These are phyloP conservation scores for Lepiota brunneoincarnata DNA, from an alignment of 768 basidiomycete species.

Conservation along the genomic window DNA sequence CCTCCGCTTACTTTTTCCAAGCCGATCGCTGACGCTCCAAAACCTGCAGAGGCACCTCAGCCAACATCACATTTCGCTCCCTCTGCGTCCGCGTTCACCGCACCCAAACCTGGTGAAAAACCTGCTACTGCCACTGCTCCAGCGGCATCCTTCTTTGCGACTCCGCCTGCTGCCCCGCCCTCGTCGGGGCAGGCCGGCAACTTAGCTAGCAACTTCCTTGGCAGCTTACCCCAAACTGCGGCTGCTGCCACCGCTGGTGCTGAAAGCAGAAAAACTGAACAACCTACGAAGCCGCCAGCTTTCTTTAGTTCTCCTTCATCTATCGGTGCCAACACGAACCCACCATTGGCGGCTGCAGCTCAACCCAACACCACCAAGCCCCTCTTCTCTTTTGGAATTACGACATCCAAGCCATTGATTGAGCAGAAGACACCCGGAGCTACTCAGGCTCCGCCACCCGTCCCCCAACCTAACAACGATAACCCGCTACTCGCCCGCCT, in stretches of 20 bases:
- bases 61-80: neutral
- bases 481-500: constrained; percentile 1
- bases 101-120: constrained; percentile 1
- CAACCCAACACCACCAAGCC: constrained; percentile 19
- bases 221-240: constrained; percentile 13
- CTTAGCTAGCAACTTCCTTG: constrained; percentile 13
- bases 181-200: neutral
- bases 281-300: constrained; percentile 9
- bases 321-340: neutral
- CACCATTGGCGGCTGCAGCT: neutral
- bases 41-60: neutral
- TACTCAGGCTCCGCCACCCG: neutral
- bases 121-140: constrained; percentile 13
- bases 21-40: neutral
- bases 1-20: constrained; percentile 1
- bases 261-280: neutral
- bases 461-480: neutral
- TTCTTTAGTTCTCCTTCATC: constrained; percentile 19
- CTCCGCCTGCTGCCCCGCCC: constrained; percentile 12
- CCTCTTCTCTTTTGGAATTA: constrained; percentile 20
- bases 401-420: neutral
- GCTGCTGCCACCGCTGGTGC: constrained; percentile 10
- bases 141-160: constrained; percentile 19
- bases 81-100: neutral
- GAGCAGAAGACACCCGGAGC: neutral